Conservation (phyloP, 495 filamentous ascomycete genomes). For the Saxophila tyrrhenica region DNA sequence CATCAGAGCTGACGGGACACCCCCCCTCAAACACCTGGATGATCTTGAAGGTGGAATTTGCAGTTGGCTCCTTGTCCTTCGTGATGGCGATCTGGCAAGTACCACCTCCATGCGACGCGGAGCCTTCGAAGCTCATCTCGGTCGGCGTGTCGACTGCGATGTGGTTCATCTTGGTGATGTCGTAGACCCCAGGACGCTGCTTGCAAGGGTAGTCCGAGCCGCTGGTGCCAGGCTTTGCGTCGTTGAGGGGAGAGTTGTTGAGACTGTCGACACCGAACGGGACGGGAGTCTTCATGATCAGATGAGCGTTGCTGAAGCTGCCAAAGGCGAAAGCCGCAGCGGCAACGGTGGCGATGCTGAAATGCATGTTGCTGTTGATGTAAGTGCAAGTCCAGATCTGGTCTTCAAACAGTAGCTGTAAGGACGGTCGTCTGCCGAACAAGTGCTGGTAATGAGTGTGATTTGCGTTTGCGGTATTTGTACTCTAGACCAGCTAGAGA, state of each 20-base stretch:
- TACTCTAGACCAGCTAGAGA: constrained; percentile 10
- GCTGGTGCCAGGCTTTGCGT: constrained; percentile 31
- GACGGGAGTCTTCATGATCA: constrained; percentile 56
- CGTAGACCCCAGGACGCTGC: constrained; percentile 32
- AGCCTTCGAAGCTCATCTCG: constrained; percentile 44
- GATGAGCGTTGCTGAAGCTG: constrained; percentile 47
- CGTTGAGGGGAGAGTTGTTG: constrained; percentile 50
- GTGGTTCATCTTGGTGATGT: constrained; percentile 33
- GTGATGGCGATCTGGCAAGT: constrained; percentile 77
- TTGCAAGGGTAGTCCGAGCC: constrained; percentile 70
- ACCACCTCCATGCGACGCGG: constrained; percentile 70
- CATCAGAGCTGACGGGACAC: constrained; percentile 47
- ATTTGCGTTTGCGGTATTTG: not conserved
- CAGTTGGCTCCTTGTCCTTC: constrained; percentile 50
- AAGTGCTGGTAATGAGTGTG: not conserved
- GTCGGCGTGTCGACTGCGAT: constrained; percentile 43
- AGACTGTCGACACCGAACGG: constrained; percentile 47
- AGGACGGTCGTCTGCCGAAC: not conserved
- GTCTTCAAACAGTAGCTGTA: not conserved
- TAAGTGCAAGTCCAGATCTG: not conserved
- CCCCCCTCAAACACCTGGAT: constrained; percentile 72
- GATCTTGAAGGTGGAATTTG: constrained; percentile 56
- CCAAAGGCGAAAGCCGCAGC: constrained; percentile 26
- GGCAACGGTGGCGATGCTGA: not conserved
- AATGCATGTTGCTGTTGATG: not conserved